Conservation (phyloP, 2,329 filamentous ascomycete species). For the Rhynchosporium agropyri region DNA sequence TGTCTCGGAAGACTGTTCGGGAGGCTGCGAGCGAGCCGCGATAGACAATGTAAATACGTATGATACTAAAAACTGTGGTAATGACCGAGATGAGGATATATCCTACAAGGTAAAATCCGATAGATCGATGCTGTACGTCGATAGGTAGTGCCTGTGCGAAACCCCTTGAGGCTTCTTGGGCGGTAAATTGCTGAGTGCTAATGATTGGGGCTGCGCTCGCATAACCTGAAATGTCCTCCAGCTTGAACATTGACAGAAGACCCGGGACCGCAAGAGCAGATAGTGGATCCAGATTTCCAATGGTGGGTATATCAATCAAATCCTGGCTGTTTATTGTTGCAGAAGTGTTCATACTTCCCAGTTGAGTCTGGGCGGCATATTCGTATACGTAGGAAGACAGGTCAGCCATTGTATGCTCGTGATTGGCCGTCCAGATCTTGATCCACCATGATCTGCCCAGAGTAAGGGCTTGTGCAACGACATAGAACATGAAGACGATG, state of each 20-base stretch:
- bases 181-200: not conserved
- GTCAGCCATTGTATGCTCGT: conserved; percentile 38
- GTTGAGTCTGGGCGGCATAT: conserved; percentile 18
- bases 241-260: conserved; percentile 2
- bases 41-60: conserved; percentile 63
- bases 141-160: conserved; percentile 19
- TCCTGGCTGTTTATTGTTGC: not conserved
- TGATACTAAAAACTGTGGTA: conserved; percentile 51
- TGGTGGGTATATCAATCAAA: not conserved
- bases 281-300: not conserved
- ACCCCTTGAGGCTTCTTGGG: not conserved
- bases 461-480: conserved; percentile 38
- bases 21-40: conserved; percentile 67
- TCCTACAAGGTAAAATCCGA: conserved; percentile 63
- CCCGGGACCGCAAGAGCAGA: conserved; percentile 2
- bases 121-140: conserved; percentile 17
- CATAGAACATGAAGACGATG: conserved; percentile 56
- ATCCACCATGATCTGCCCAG: conserved; percentile 62
- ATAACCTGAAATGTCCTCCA: conserved; percentile 9
- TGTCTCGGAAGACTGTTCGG: conserved; percentile 62
- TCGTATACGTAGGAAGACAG: not conserved
- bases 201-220: not conserved
- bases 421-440: conserved; percentile 58
- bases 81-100: conserved; percentile 63
- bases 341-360: conserved; percentile 4